Percentiles rank a stretch among this genome's conserved stretches.
These are phyloP conservation scores for Penicillium manginii DNA, from an alignment of 495 filamentous ascomycete genomes.

Conservation along the genomic window DNA sequence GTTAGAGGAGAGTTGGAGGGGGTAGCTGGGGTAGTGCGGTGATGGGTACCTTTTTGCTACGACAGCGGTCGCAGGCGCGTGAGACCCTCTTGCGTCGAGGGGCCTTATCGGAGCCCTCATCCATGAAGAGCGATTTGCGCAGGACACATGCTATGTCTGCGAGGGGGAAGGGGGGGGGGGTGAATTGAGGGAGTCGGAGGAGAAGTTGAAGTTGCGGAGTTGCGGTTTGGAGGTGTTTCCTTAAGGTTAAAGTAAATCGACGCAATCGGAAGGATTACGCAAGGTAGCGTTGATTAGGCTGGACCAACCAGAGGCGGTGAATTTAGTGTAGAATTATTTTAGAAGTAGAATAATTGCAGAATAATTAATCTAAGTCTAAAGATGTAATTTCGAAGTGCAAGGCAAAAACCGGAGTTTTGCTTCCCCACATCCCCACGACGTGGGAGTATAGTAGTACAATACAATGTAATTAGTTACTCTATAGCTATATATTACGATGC, in stretches of 20 bases:
- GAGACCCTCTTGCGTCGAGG: constrained; percentile 67
- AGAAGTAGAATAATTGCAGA: too few relatives aligned
- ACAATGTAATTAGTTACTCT: too few relatives aligned
- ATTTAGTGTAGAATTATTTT: neutral
- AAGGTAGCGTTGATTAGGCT: too few relatives aligned
- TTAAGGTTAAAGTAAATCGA: neutral
- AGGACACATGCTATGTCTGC: constrained; percentile 27
- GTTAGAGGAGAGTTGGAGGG: neutral
- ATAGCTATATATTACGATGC: too few relatives aligned
- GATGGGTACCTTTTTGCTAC: constrained; percentile 54
- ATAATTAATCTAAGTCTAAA: too few relatives aligned
- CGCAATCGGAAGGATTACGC: constrained; percentile 1
- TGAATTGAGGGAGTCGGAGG: neutral
- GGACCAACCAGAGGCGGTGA: neutral
- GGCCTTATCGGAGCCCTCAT: constrained; percentile 50
- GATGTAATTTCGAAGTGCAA: too few relatives aligned
- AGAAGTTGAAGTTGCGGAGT: neutral
- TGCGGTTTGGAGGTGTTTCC: too few relatives aligned
- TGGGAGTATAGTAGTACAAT: too few relatives aligned
- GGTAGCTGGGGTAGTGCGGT: neutral
- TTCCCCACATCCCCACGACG: too few relatives aligned
- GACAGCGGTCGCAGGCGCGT: constrained; percentile 72
- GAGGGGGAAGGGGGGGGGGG: neutral
- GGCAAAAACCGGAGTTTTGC: too few relatives aligned
- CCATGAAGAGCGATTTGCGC: constrained; percentile 42